phyloP scores from a whole-genome alignment of 2,329 filamentous ascomycete species.

The Pseudonectria foliicola region DNA sequence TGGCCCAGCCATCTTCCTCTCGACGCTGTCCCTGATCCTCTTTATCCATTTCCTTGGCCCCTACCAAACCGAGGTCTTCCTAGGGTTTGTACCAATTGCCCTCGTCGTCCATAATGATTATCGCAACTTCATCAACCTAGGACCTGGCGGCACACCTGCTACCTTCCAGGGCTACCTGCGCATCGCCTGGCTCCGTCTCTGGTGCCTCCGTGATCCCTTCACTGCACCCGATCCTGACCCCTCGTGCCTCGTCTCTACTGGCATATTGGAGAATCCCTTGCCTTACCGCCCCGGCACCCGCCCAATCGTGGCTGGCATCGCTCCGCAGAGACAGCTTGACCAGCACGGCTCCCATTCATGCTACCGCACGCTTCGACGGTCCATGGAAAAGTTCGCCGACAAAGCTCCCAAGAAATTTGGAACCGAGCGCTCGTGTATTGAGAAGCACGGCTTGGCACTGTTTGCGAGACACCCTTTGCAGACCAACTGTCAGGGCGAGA shows the following conservation, averaged over 20 bases:
- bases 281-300: slow-evolving; percentile 56
- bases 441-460: slow-evolving; percentile 73
- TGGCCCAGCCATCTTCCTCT: slow-evolving; percentile 38
- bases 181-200: slow-evolving; percentile 65
- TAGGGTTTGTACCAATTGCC: slow-evolving; percentile 41
- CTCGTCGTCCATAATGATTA: slow-evolving; percentile 63
- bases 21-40: slow-evolving; percentile 39
- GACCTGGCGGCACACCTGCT: slow-evolving; percentile 72
- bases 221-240: slow-evolving; percentile 46
- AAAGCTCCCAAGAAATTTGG: slow-evolving; percentile 42
- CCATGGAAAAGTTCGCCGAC: slow-evolving; percentile 44
- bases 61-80: slow-evolving; percentile 40
- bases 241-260: slow-evolving; percentile 43
- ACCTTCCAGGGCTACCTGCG: slow-evolving; percentile 67
- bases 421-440: slow-evolving; percentile 66
- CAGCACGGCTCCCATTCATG: slow-evolving; percentile 51
- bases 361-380: slow-evolving; percentile 47
- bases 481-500: slow-evolving; percentile 69
- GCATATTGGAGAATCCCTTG: slow-evolving; percentile 51
- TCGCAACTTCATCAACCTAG: slow-evolving; percentile 65
- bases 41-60: slow-evolving; percentile 46
- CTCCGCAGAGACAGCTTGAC: slow-evolving; percentile 71
- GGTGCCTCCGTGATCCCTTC: slow-evolving; percentile 66
- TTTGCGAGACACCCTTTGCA: slow-evolving; percentile 62
- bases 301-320: slow-evolving; percentile 66